These are phyloP conservation scores for Kokia cookei DNA, from an alignment of 441 rosid genomes.

Conservation along the genomic window DNA sequence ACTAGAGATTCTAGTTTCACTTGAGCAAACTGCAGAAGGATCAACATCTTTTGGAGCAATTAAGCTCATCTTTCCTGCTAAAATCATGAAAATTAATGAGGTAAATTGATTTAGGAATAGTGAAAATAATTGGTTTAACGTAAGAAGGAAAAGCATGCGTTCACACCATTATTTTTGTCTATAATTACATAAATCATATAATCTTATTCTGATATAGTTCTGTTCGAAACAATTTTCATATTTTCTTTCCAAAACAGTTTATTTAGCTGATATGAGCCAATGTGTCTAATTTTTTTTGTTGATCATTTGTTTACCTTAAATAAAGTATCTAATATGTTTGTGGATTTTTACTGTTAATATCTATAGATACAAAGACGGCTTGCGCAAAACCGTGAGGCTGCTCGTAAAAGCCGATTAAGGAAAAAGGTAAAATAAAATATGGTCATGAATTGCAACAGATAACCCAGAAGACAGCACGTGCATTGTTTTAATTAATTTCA, in stretches of 20 bases:
- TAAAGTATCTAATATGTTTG: conserved; percentile 5
- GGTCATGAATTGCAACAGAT: neutral
- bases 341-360: conserved; percentile 9
- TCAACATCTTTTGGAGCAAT: no score
- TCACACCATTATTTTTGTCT: neutral
- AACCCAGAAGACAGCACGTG: neutral
- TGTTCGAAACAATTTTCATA: neutral
- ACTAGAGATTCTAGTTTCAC: no score
- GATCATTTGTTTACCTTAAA: conserved; percentile 9
- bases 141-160: neutral
- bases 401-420: conserved; percentile 91
- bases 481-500: conserved; percentile 1
- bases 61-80: neutral
- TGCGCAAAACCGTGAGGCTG: conserved; percentile 98
- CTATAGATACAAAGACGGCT: conserved; percentile 82
- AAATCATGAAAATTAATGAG: neutral
- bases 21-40: no score
- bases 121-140: neutral
- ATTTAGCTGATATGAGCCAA: neutral
- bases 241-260: neutral
- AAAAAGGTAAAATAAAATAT: conserved; percentile 57
- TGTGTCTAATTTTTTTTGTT: neutral
- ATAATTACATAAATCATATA: neutral
- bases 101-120: neutral
- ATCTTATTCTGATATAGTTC: neutral